phyloP scores from a whole-genome alignment of 495 filamentous ascomycete genomes.

The Penicillium paradoxum region DNA sequence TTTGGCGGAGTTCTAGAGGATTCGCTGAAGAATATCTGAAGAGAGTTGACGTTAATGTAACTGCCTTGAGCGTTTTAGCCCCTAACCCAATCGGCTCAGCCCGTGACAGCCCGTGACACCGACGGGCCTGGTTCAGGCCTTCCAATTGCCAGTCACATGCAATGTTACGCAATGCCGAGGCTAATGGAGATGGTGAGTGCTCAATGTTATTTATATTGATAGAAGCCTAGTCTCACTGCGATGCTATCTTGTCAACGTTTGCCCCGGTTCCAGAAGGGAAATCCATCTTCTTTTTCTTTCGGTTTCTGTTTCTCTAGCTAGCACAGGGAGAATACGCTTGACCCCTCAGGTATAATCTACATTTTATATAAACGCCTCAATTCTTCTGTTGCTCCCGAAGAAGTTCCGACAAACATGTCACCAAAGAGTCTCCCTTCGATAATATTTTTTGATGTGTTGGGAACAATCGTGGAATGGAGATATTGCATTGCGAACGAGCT shows the following conservation, averaged over 20 bases:
- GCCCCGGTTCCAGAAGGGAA: background rate
- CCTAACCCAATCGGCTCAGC: no score
- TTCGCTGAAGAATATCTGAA: no score
- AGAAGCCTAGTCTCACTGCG: background rate
- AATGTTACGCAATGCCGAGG: slow-evolving; percentile 4
- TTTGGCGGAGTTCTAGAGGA: no score
- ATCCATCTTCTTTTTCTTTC: no score
- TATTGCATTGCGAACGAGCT: slow-evolving; percentile 16
- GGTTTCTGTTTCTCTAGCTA: no score
- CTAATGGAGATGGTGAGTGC: background rate
- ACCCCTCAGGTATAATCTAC: no score
- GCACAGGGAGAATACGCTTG: no score
- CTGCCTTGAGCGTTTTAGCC: no score
- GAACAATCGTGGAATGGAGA: slow-evolving; percentile 22
- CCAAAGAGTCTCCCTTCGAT: slow-evolving; percentile 1
- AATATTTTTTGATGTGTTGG: slow-evolving; percentile 19
- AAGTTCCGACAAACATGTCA: slow-evolving; percentile 7
- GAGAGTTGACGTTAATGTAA: no score
- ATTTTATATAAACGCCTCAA: background rate
- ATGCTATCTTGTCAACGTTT: background rate
- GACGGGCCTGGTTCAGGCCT: no score
- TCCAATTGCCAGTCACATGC: no score
- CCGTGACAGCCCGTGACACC: no score
- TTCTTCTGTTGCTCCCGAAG: background rate
- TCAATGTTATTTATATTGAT: slow-evolving; percentile 3